These are phyloP conservation scores for Blastobotrys apis DNA, from an alignment of 1,139 yeast species.

Conservation along the genomic window DNA sequence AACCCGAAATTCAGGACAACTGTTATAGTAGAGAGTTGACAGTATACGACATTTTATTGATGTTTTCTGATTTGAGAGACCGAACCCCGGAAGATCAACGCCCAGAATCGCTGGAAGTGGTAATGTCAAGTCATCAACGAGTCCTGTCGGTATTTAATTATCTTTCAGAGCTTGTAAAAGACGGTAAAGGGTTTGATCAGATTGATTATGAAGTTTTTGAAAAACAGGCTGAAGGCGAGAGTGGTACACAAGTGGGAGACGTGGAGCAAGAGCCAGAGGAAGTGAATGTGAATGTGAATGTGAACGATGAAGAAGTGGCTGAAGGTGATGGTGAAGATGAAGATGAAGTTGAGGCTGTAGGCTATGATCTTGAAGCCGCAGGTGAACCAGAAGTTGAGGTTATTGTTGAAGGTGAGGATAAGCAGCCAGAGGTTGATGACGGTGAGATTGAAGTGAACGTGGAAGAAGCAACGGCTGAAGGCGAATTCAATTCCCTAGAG, in stretches of 20 bases:
- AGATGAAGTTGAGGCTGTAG: slow-evolving; percentile 5
- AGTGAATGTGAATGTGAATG: neutral
- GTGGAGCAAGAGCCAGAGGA: neutral
- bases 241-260: neutral
- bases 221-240: neutral
- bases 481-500: too few relatives aligned
- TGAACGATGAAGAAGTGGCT: too few relatives aligned
- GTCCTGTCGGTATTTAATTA: slow-evolving; percentile 23
- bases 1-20: slow-evolving; percentile 22
- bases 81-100: slow-evolving; percentile 15
- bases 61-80: slow-evolving; percentile 20
- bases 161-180: slow-evolving; percentile 20
- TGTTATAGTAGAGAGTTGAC: slow-evolving; percentile 24
- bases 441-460: neutral
- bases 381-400: slow-evolving; percentile 2
- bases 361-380: neutral
- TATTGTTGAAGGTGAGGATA: neutral
- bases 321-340: neutral
- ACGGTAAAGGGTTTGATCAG: slow-evolving; percentile 23
- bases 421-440: neutral
- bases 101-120: slow-evolving; percentile 18
- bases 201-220: neutral
- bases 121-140: slow-evolving; percentile 18
- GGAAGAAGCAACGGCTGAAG: neutral
- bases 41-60: slow-evolving; percentile 22